phyloP scores from a whole-genome alignment of 2,329 filamentous ascomycete species.

The Dothistroma pini region DNA sequence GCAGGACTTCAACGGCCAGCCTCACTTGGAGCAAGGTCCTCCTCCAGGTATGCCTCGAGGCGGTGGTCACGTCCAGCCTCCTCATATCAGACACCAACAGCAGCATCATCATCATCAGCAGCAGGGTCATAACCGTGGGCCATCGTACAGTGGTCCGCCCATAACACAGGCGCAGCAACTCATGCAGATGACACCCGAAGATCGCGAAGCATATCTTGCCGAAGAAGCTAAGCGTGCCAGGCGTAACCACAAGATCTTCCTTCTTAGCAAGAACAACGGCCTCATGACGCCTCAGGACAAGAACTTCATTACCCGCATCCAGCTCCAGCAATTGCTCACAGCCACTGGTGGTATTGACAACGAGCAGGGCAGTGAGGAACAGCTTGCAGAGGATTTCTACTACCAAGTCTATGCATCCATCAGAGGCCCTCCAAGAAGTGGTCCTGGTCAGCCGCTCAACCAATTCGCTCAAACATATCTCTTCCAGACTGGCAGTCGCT shows the following conservation, averaged over 20 bases:
- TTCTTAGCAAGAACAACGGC: conserved; percentile 89
- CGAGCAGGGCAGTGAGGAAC: conserved; percentile 67
- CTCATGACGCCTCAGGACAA: conserved; percentile 99
- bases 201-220: conserved; percentile 76
- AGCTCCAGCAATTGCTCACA: conserved; percentile 90
- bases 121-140: conserved; percentile 39
- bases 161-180: conserved; percentile 69
- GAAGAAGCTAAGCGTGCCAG: conserved; percentile 95
- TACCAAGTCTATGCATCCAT: conserved; percentile 98
- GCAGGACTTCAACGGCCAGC: conserved; percentile 27
- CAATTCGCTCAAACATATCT: conserved; percentile 98
- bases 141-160: conserved; percentile 50
- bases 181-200: conserved; percentile 73
- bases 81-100: conserved; percentile 4
- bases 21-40: conserved; percentile 26
- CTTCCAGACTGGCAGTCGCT: conserved; percentile 85
- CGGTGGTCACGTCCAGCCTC: conserved; percentile 29
- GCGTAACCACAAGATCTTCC: conserved; percentile 95
- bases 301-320: conserved; percentile 98
- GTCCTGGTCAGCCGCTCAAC: conserved; percentile 86
- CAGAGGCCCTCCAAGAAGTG: conserved; percentile 76
- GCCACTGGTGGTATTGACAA: conserved; percentile 86
- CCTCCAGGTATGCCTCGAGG: conserved; percentile 21
- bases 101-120: conserved; percentile 29
- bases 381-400: conserved; percentile 91